Conservation (phyloP, 352 stramenopile species). For the Globisporangium okanoganense region DNA sequence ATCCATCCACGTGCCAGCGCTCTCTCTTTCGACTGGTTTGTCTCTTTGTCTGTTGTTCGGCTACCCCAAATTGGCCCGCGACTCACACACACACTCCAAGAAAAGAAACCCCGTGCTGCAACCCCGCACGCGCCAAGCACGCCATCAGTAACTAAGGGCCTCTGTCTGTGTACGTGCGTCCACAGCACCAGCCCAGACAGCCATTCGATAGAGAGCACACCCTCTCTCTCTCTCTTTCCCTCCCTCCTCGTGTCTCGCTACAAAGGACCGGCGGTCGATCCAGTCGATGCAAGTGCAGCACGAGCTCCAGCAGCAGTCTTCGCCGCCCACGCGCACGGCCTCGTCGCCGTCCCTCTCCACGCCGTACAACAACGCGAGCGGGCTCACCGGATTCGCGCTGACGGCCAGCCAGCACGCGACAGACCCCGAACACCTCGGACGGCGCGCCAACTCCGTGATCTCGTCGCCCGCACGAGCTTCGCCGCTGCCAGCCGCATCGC, state of each 20-base stretch:
- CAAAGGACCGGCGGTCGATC: neutral
- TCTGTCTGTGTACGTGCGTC: neutral
- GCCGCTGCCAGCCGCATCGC: neutral
- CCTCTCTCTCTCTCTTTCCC: neutral
- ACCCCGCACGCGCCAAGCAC: neutral
- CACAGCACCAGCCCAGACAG: too few species aligned
- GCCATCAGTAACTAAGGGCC: neutral
- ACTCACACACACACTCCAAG: neutral
- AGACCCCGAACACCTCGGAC: conserved; percentile 12
- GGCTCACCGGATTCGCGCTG: conserved; percentile 21
- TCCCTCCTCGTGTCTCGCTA: neutral
- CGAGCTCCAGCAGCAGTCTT: neutral
- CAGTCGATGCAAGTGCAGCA: conserved; percentile 6
- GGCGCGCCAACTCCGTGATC: conserved; percentile 20
- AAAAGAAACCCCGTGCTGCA: neutral
- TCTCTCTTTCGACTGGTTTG: neutral
- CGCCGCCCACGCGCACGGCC: conserved; percentile 7
- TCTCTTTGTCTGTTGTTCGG: neutral
- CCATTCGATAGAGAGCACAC: too few species aligned
- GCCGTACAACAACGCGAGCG: conserved; percentile 4
- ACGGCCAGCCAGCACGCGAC: conserved; percentile 3
- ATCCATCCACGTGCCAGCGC: neutral
- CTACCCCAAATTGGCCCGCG: neutral
- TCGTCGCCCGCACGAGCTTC: conserved; percentile 20
- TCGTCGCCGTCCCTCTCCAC: conserved; percentile 19